phyloP scores from a whole-genome alignment of 805 yeast species.

The Dipodascus geniculatus region DNA sequence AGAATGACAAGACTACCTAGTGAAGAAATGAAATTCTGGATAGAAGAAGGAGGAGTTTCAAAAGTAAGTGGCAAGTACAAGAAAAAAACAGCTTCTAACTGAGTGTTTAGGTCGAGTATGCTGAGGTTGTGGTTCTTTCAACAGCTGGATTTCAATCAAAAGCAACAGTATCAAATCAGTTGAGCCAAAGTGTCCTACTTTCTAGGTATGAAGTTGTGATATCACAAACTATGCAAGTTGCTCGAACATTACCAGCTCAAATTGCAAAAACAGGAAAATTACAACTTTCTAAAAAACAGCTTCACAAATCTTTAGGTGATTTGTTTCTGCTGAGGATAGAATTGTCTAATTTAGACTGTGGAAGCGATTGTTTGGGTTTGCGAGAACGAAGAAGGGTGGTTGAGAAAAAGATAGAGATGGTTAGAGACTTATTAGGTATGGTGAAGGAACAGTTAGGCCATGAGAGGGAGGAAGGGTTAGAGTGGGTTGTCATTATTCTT shows the following conservation, averaged over 20 bases:
- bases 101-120: not conserved
- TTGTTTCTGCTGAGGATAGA: not conserved
- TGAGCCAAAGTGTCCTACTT: not conserved
- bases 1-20: not conserved
- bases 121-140: not conserved
- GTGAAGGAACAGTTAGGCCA: not conserved
- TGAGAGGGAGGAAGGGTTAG: not conserved
- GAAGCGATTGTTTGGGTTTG: not conserved
- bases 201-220: not conserved
- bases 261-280: not conserved
- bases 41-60: not conserved
- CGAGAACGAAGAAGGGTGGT: not conserved
- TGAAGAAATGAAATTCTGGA: not conserved
- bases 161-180: not conserved
- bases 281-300: not conserved
- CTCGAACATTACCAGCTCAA: not conserved
- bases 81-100: too few species aligned
- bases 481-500: not conserved
- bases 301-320: not conserved
- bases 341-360: not conserved
- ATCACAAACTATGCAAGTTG: not conserved
- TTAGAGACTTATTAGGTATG: not conserved
- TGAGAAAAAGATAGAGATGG: not conserved
- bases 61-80: too few species aligned
- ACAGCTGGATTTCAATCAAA: not conserved